Base-by-base conservation (phyloP, 306 rosid species). In the Trichosanthes truncata region DNA sequence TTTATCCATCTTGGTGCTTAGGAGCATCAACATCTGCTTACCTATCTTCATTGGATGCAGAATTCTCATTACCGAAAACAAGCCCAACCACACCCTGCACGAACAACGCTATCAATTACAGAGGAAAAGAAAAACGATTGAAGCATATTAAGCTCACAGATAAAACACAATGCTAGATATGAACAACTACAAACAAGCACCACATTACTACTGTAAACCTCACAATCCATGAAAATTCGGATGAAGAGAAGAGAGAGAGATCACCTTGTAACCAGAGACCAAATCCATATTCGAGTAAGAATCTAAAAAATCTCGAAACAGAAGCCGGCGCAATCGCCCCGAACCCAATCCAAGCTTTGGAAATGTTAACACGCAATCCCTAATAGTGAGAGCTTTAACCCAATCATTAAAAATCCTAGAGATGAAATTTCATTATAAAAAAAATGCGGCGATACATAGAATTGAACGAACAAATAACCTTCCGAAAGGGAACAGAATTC, bases 181-280 rank as follows among this genome's bases (percentile, higher is more conserved):
- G 23, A 18, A n/a, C 0, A 40, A 33, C 48, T 9, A 59, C 3
- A 62, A 45, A 10, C 20, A 52, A 60, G 84, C 72, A 35, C 46
- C 49, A 66, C 45, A 51, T 72, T 40, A 38, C 33, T 46, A 15
- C 12, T 31, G 9, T 38, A 66, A 67, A 79, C 25, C 78, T 21
- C 3, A 41, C 25, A 80, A 60, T 40, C 25, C 5, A 62, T 21
- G n/a, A 17, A 66, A 45, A 15, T 25, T 25, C 13, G 73, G 66
- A 35, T 15, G 49, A 61, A 56, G 29, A 74, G 26, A 48, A 7
- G 61, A 36, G 66, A 29, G 65, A 11, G 69, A 48, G 61, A 13
- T 65, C 84, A 93, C 96, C 98, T 96, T 96, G 86, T 96, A 96
- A 77, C 98, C 91, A 86, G 97, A 93, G 79, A 90, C 88, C 90